Base-by-base conservation (phyloP, 2,329 filamentous ascomycete species). In the Ceratocystis destructans region DNA sequence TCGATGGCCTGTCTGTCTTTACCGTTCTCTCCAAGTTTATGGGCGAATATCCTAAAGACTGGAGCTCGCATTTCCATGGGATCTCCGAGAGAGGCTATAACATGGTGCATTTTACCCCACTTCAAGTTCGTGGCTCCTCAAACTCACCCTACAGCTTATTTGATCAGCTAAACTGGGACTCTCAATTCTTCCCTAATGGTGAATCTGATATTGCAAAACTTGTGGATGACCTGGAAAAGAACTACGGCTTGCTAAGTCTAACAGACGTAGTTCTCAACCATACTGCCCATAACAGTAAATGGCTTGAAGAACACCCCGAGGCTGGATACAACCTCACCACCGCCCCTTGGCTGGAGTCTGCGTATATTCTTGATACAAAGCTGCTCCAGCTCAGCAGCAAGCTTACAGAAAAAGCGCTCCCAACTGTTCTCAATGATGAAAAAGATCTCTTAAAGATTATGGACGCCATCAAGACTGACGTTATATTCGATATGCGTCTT, bases 261-360 rank as follows among this genome's bases (percentile, higher is more conserved):
- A 96, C 93, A 0, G 94, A 99, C 74, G 93, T 99, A 69, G 95
- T 99, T 57, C 91, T 94, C 80, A 99, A 99, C 73, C 94, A 99
- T 77, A 99, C 94, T 3, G 93, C 94, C 5, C 84, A 96, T 78
- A 97, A 97, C 77, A 95, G 89, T 76, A 84, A 87, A 71, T 99
- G 94, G 94, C 82, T 99, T 10, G 82, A 95, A 73, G 88, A 95
- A 68, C 93, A 99, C 73, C 94, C 95, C 0, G 94, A 99, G 71
- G 88, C 91, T 57, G 94, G 94, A 17, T 99, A 99, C 80, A 99
- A 95, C 74, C 79, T 96, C 70, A 86, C 86, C 50, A 97, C 93
- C 0, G 92, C 94, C 0, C 94, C 94, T 0, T 87, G 85, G 83
- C 75, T 88, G 15, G 81, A 87, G 72, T 80, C 85, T 8, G 86